Evolutionary conservation across 257 asterid genomes (phyloP), one percentile per base, ranked within the genome.

Genomic region (Solanum corneliomulleri): DNA sequence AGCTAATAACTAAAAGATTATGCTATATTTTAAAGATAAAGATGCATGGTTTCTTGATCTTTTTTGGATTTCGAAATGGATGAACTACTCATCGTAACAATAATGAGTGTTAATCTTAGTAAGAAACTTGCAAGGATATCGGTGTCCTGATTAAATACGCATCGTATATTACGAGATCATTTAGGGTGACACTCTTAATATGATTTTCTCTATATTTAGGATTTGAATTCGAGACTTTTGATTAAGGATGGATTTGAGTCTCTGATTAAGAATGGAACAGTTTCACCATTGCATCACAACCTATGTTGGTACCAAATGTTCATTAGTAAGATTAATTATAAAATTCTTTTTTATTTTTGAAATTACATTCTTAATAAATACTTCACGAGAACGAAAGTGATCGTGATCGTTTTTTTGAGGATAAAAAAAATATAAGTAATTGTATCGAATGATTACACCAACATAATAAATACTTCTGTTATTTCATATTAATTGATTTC

Each of bases 171-270:
- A 18, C 0, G 3, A 8, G 3, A 5, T 2, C 1, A 49, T 49
- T 49, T 8, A 0, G 3, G 3, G 21, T 49, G 60, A 15, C 3
- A 3, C 3, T 49, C 0, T 1, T 20, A 49, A 0, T 0, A 49
- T 14, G 9, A 49, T 49, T 0, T 15, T 49, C 0, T 49, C 0
- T 1, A 49, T 49, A 49, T 15, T 15, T 18, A 49, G 0, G 8
- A 20, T 3, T 49, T 20, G 16, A 49, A 49, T 15, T 0, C 1
- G 21, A 49, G 9, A 49, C 9, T 2, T 49, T 21, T 49, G 21
- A 5, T 15, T 6, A 49, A 49, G 21, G 23, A 8, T 49, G 60
- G 1, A 0, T 35, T 35, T 4, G 39, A 35, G 7, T 1, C 9
- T 49, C 9, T 49, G 23, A 15, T 49, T 16, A 49, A 49, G 23